Percentiles rank a stretch among this genome's conserved stretches.
These are phyloP conservation scores for Panicum hallii DNA, from an alignment of 202 grass and related monocot genomes.

Conservation along the genomic window DNA sequence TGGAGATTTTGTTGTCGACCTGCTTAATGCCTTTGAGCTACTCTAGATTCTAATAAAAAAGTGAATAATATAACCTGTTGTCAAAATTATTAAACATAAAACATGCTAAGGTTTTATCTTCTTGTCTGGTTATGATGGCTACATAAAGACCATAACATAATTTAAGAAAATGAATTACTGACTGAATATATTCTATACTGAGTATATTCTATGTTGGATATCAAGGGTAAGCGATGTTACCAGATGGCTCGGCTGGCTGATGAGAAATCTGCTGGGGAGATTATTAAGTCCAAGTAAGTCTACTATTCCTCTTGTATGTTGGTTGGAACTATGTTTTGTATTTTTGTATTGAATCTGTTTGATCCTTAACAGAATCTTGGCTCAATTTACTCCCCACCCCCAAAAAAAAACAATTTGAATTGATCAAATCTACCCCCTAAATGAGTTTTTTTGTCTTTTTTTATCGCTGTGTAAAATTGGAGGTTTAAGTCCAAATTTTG, in stretches of 20 bases:
- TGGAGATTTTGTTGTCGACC: background rate
- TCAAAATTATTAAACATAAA: constrained; percentile 14
- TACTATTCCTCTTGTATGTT: constrained; percentile 11
- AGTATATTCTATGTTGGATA: constrained; percentile 44
- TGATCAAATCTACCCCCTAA: no score
- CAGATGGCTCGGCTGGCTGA: constrained; percentile 67
- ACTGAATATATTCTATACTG: constrained; percentile 43
- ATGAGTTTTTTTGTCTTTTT: no score
- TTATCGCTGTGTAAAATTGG: no score
- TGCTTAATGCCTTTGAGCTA: constrained; percentile 16
- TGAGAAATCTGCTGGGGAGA: constrained; percentile 74
- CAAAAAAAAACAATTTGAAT: background rate
- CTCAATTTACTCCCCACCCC: background rate
- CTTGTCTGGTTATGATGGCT: constrained; percentile 12
- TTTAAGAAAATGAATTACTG: constrained; percentile 26
- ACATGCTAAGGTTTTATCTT: constrained; percentile 6
- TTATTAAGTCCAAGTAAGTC: constrained; percentile 56
- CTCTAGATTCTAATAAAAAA: constrained; percentile 21
- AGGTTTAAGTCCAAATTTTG: background rate
- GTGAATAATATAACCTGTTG: background rate
- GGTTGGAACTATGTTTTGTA: constrained; percentile 12
- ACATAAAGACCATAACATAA: constrained; percentile 7
- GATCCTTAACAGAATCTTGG: background rate
- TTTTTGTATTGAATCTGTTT: background rate
- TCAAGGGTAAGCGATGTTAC: constrained; percentile 70